Evolutionary conservation across 805 yeast species (phyloP), one percentile per base, ranked within the genome.

Genomic region (Diddensiella santjacobensis): DNA sequence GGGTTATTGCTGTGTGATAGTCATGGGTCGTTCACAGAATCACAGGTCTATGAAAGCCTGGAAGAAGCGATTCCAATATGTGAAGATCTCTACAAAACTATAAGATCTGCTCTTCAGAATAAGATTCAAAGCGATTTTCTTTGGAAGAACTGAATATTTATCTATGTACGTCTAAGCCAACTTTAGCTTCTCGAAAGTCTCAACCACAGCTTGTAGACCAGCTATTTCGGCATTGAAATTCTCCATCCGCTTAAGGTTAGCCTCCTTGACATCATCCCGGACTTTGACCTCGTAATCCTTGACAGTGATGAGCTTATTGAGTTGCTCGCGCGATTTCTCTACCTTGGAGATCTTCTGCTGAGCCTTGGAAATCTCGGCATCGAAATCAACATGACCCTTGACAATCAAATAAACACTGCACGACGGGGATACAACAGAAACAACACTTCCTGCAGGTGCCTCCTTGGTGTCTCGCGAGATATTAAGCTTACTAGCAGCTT

Each of bases 351-450:
- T 75, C 73, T 86, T 91, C 77, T 80, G 80, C 61, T 73, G 68
- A 33, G 89, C 93, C 77, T 91, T 93, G 58, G 73, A 64, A 60
- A 93, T 86, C 72, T 93, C 98, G 48, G 84, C 84, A 61, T 89
- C 97, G 58, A 90, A 78, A 67, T 91, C 97, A 58, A 93, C 82
- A 65, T 85, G 90, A 47, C 98, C 99, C 75, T 88, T 90, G 49
- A 91, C 96, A 65, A 93, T 75, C 24, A 91, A 79, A 61, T 88
- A 96, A 18, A 90, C 98, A 51, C 81, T 83, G 65, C 87, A 81
- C 47, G 79, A 84, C 42, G 95, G 84, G 50, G 80, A 79, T 50
- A 91, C 87, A 48, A 95, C 79, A 58, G 81, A 82, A 56, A 89
- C 77, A 38, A 91, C 96, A 68, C 96, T 87, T 40, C 99, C 99